Percentiles rank a stretch among this genome's conserved stretches.
Conservation (phyloP, 495 filamentous ascomycete genomes). For the Podospora tetraspora region DNA sequence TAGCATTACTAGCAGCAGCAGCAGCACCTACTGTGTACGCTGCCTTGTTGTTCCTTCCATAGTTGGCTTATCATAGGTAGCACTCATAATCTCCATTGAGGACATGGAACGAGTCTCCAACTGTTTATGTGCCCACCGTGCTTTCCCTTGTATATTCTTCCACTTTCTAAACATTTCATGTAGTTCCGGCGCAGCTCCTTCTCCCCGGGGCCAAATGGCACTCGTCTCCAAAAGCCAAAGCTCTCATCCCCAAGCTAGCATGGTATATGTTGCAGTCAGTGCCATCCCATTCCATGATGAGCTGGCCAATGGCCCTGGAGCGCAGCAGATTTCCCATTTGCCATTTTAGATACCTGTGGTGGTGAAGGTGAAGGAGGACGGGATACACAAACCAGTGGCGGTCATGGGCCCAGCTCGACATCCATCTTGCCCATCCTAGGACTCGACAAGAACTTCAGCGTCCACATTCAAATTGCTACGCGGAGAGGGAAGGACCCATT, state of each 20-base stretch:
- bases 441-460: neutral
- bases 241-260: too few relatives aligned
- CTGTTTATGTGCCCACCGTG: too few relatives aligned
- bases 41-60: neutral
- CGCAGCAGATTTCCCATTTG: neutral
- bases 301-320: conserved; percentile 68
- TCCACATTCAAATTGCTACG: neutral
- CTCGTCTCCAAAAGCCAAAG: too few relatives aligned
- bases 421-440: conserved; percentile 40
- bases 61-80: neutral
- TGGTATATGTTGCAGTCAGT: conserved; percentile 36
- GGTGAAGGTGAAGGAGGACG: neutral
- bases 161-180: neutral
- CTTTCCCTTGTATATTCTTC: neutral
- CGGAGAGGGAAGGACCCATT: neutral
- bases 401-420: conserved; percentile 58
- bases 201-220: too few relatives aligned
- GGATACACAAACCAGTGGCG: conserved; percentile 57
- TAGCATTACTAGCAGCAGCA: neutral
- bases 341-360: too few relatives aligned
- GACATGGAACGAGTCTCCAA: neutral
- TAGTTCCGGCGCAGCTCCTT: too few relatives aligned
- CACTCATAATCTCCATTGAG: neutral
- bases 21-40: neutral
- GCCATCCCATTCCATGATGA: conserved; percentile 95